Base-by-base conservation (phyloP, 441 rosid species). In the Metrosideros polymorpha region DNA sequence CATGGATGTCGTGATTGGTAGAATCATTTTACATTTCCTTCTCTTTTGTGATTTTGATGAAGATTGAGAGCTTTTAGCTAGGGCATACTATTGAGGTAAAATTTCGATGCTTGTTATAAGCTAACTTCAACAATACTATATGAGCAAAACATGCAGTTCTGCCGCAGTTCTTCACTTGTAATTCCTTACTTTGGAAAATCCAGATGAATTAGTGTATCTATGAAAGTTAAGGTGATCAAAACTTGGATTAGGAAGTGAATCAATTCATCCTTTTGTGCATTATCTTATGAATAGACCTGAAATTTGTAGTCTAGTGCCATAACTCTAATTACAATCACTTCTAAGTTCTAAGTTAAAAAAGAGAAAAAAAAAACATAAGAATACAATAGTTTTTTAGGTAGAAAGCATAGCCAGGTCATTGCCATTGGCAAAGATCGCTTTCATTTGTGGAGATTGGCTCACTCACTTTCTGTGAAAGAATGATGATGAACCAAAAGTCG, bases 321-420 rank as follows among this genome's bases (percentile, higher is more conserved):
- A 39, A 59, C 22, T 17, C 24, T 59, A 59, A 59, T 30, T 59
- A 59, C 19, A 59, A 59, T 59, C 71, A 59, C 5, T 59, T 29
- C 22, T 59, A 29, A 59, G 71, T 59, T 29, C 15, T n/a, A n/a
- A n/a, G n/a, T n/a, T n/a, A 59, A 59, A 59, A 59, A 15, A 5
- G 12, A 12, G 6, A 15, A 0, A 15, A 3, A 2, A n/a, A 6
- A 5, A 3, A 14, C 39, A 59, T 29, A 32, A 29, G 19, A 29
- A 59, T 59, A 59, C 15, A 29, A 71, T 71, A 39, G 47, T 71
- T 39, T 71, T 22, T 42, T 71, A 10, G 79, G 15, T 71, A 12
- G n/a, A 71, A 71, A 71, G 79, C 3, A 43, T 71, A 71, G 79
- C 79, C 79, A 71, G 79, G 17, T 71, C 47, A 35, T 71, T 71